Base-by-base conservation (phyloP, 768 basidiomycete species). In the Kwoniella newhampshirensis region DNA sequence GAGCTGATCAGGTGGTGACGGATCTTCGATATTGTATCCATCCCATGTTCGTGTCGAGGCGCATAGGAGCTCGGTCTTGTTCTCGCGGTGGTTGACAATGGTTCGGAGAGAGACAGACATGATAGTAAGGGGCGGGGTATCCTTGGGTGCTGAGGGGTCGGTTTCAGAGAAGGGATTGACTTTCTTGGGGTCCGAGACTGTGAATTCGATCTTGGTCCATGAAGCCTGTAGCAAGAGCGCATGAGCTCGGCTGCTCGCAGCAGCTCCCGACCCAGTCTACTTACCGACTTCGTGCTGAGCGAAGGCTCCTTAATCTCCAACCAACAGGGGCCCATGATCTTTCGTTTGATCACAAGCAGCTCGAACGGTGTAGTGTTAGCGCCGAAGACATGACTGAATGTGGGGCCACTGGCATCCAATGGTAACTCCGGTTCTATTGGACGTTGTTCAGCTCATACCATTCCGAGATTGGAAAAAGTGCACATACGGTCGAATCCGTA, bases 251-350 rank as follows among this genome's bases (percentile, higher is more conserved):
- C 35, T 32, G 15, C 20, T n/a, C 20, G 12, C 28, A 57, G 27
- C n/a, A 20, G 8, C 13, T 9, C 20, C 28, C 21, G 20, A 4
- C 20, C 15, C 2, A 42, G 18, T 13, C 13, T 6, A 76, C 87
- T 51, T 74, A 96, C 92, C 1, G 88, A 88, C 76, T 89, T 87
- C 65, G 85, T 78, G 46, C 88, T 88, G 17, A 93, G 78, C 21
- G 81, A 77, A 1, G 87, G 86, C 43, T 86, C 82, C 77, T 87
- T 87, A 60, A 99, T 82, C 54, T 86, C 82, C 42, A 99, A 79
- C 96, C 96, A 99, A 73, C 96, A 98, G 0, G 96, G 93, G 0
- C 96, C 96, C 92, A 97, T 97, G 55, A 98, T 96, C 78, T 93
- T 96, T 28, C 92, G 85, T 76, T 98, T 98, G 43, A 98, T 66